Percentiles rank a stretch among this genome's conserved stretches.
Evolutionary conservation across 768 basidiomycete genomes (phyloP).

Genomic region (Suillus subalutaceus): DNA sequence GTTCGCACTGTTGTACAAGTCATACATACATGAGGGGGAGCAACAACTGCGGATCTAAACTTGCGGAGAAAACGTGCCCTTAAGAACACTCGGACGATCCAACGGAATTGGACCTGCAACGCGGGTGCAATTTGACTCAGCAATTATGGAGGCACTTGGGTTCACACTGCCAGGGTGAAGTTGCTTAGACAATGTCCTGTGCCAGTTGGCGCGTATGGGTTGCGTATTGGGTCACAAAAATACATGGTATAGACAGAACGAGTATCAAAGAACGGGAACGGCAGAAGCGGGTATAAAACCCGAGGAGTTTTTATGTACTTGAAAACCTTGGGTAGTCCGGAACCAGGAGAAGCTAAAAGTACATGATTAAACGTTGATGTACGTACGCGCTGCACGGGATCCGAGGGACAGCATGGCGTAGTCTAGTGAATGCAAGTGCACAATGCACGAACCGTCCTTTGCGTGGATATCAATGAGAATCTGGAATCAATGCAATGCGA

Average conservation of each 20-base stretch:
- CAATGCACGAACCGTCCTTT: constrained; percentile 17
- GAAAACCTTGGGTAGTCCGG: constrained; percentile 7
- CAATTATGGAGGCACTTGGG: not conserved
- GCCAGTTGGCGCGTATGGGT: not conserved
- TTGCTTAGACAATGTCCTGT: not conserved
- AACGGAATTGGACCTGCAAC: not conserved
- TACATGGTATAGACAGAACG: constrained; percentile 7
- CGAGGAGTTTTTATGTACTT: not conserved
- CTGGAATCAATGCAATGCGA: constrained; percentile 30
- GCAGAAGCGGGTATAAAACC: constrained; percentile 4
- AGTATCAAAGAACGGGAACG: not conserved
- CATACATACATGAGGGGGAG: constrained; percentile 2
- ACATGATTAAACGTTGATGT: constrained; percentile 11
- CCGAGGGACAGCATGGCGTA: constrained; percentile 15
- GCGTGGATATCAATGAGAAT: constrained; percentile 16
- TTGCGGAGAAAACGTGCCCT: not conserved
- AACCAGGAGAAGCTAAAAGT: constrained; percentile 10
- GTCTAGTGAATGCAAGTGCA: constrained; percentile 23
- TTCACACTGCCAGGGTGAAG: not conserved
- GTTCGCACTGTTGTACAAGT: constrained; percentile 4
- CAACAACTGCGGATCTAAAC: not conserved
- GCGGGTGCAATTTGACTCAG: constrained; percentile 6
- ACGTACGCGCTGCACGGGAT: constrained; percentile 6
- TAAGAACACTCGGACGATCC: not conserved
- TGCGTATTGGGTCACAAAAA: constrained; percentile 1